Conservation (phyloP, 441 rosid species). For the Gossypium aridum region DNA sequence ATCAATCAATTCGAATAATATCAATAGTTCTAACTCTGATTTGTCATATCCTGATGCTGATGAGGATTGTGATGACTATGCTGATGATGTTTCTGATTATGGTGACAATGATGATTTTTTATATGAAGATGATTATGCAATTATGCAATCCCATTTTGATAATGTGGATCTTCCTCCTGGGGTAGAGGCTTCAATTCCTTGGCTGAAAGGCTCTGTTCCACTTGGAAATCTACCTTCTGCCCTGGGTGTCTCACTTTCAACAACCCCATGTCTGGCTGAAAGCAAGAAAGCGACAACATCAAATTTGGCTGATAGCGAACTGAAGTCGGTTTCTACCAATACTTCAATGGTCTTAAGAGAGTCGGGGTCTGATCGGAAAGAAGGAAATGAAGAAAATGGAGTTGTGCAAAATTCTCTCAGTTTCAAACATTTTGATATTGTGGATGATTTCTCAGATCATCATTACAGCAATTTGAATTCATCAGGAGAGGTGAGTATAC, state of each 20-base stretch:
- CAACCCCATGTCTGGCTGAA: constrained; percentile 4
- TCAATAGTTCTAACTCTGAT: constrained; percentile 31
- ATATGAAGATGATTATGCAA: constrained; percentile 30
- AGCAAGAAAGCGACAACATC: constrained; percentile 9
- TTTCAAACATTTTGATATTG: constrained; percentile 48
- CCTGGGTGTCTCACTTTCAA: constrained; percentile 15
- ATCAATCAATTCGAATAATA: constrained; percentile 19
- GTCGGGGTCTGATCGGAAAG: constrained; percentile 17
- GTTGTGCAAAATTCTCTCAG: constrained; percentile 11
- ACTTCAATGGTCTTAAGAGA: constrained; percentile 22
- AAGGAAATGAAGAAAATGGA: constrained; percentile 19
- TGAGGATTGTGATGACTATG: constrained; percentile 12
- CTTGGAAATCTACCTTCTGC: constrained; percentile 9
- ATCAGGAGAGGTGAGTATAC: constrained; percentile 25
- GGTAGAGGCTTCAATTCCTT: constrained; percentile 42
- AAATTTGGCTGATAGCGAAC: constrained; percentile 13
- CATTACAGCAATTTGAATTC: constrained; percentile 28
- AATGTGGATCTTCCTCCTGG: constrained; percentile 55
- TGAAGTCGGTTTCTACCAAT: constrained; percentile 19
- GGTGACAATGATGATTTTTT: constrained; percentile 16
- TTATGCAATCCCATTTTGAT: constrained; percentile 43
- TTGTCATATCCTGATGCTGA: constrained; percentile 26
- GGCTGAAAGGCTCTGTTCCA: constrained; percentile 33
- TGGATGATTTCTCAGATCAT: constrained; percentile 51
- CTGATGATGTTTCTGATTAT: constrained; percentile 26